phyloP scores from a whole-genome alignment of 768 basidiomycete species.

The Lactarius hengduanensis region DNA sequence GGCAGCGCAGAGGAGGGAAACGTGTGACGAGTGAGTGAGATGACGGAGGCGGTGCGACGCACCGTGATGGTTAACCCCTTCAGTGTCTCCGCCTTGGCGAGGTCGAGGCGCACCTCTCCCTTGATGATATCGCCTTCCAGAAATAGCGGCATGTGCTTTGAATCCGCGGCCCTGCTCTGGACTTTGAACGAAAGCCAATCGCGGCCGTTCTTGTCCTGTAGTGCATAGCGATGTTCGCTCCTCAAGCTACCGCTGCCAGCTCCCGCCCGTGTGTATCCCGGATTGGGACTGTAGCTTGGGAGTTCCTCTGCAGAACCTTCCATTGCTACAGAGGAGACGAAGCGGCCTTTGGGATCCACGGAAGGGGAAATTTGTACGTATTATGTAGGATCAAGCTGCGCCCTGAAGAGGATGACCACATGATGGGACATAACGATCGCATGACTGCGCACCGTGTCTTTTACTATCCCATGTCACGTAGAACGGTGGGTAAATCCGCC shows the following conservation, averaged over 20 bases:
- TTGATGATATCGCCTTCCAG: constrained; percentile 22
- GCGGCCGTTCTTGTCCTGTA: constrained; percentile 4
- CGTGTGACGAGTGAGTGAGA: neutral
- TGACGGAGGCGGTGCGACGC: neutral
- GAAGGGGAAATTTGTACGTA: neutral
- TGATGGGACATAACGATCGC: neutral
- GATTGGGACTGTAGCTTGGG: constrained; percentile 10
- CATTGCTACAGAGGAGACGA: neutral
- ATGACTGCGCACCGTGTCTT: neutral
- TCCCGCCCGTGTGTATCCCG: neutral
- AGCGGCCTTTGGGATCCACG: neutral
- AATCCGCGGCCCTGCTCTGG: constrained; percentile 19
- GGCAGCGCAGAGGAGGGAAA: no score
- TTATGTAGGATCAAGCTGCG: neutral
- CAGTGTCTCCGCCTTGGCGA: constrained; percentile 20
- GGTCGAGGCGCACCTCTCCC: constrained; percentile 19
- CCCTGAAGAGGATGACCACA: neutral
- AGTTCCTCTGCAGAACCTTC: neutral
- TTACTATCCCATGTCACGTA: neutral
- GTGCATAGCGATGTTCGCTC: constrained; percentile 13
- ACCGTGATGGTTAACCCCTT: constrained; percentile 22
- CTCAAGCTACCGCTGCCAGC: neutral
- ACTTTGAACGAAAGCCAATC: constrained; percentile 21
- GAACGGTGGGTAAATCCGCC: neutral
- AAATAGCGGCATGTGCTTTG: constrained; percentile 19